A percentile compares a stretch with the other conserved stretches of the same genome.
Conservation (phyloP, 805 yeast genomes). For the Myxozyma neotropica region DNA sequence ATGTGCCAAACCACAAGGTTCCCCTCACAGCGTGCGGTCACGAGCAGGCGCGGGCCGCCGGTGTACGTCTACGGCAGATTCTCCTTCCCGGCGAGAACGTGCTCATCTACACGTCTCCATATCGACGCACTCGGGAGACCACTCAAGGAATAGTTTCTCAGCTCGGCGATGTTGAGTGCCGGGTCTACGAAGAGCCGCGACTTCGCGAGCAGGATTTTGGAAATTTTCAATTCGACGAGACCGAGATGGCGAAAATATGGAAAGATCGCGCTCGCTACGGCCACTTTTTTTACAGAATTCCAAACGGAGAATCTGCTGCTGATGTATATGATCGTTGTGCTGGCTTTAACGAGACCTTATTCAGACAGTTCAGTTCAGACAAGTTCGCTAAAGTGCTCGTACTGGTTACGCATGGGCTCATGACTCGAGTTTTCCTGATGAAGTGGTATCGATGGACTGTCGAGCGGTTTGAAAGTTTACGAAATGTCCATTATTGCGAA, state of each 20-base stretch:
- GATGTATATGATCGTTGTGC: slow-evolving; percentile 92
- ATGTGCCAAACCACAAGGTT: slow-evolving; percentile 78
- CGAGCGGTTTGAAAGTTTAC: slow-evolving; percentile 80
- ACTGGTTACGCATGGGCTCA: slow-evolving; percentile 88
- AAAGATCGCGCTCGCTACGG: slow-evolving; percentile 85
- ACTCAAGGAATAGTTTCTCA: slow-evolving; percentile 68
- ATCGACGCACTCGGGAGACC: slow-evolving; percentile 81
- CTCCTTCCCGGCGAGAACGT: slow-evolving; percentile 58
- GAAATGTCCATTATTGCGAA: slow-evolving; percentile 83
- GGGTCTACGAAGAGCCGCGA: slow-evolving; percentile 82
- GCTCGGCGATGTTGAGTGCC: slow-evolving; percentile 52
- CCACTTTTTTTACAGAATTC: slow-evolving; percentile 83
- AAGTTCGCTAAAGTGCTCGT: slow-evolving; percentile 80
- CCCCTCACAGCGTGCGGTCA: slow-evolving; percentile 74
- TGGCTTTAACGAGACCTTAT: slow-evolving; percentile 83
- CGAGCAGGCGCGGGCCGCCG: slow-evolving; percentile 44
- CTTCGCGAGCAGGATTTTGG: slow-evolving; percentile 96
- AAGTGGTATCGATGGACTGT: slow-evolving; percentile 94
- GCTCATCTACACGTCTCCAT: slow-evolving; percentile 84
- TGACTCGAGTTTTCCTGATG: slow-evolving; percentile 91
- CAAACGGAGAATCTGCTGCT: slow-evolving; percentile 94
- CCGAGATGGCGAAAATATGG: slow-evolving; percentile 81
- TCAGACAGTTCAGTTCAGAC: slow-evolving; percentile 71
- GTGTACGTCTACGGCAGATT: slow-evolving; percentile 41
- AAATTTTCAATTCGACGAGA: slow-evolving; percentile 74